Evolutionary conservation across 2,329 filamentous ascomycete species (phyloP).

Genomic region (Mycosphaerella sp.): DNA sequence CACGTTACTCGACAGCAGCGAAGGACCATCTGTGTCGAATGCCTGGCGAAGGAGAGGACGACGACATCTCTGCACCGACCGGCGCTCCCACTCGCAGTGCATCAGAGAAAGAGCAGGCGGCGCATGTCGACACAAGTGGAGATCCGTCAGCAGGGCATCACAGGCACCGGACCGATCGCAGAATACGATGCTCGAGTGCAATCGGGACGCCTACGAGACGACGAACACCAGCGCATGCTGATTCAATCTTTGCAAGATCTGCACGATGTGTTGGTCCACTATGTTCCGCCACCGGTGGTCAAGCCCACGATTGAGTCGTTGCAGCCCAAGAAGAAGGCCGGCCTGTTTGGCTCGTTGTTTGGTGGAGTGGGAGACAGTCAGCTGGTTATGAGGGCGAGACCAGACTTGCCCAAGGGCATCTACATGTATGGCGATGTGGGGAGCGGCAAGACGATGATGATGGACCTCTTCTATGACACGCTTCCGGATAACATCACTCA

Average conservation of each 20-base stretch:
- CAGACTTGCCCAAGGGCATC: slow-evolving; percentile 74
- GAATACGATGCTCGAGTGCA: slow-evolving; percentile 84
- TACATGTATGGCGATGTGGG: slow-evolving; percentile 97
- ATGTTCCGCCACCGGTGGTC: slow-evolving; percentile 65
- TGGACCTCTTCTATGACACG: slow-evolving; percentile 97
- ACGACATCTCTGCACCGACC: background rate
- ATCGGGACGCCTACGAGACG: slow-evolving; percentile 68
- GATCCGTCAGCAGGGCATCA: slow-evolving; percentile 22
- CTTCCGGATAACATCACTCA: slow-evolving; percentile 69
- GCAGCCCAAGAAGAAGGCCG: slow-evolving; percentile 45
- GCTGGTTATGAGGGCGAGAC: slow-evolving; percentile 50
- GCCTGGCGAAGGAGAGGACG: slow-evolving; percentile 15
- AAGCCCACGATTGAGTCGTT: slow-evolving; percentile 71
- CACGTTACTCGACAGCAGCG: slow-evolving; percentile 18
- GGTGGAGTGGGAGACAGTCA: slow-evolving; percentile 36
- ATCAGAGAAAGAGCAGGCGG: slow-evolving; percentile 6
- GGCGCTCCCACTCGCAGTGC: background rate
- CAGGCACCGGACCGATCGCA: slow-evolving; percentile 61
- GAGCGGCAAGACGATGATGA: slow-evolving; percentile 98
- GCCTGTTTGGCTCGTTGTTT: slow-evolving; percentile 56
- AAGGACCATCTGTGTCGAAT: slow-evolving; percentile 22
- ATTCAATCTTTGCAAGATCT: slow-evolving; percentile 85
- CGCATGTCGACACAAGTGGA: slow-evolving; percentile 31
- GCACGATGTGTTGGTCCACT: slow-evolving; percentile 71
- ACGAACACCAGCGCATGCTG: slow-evolving; percentile 85